These are phyloP conservation scores for Fusarium napiforme DNA, from an alignment of 2,329 filamentous ascomycete genomes.

Conservation along the genomic window DNA sequence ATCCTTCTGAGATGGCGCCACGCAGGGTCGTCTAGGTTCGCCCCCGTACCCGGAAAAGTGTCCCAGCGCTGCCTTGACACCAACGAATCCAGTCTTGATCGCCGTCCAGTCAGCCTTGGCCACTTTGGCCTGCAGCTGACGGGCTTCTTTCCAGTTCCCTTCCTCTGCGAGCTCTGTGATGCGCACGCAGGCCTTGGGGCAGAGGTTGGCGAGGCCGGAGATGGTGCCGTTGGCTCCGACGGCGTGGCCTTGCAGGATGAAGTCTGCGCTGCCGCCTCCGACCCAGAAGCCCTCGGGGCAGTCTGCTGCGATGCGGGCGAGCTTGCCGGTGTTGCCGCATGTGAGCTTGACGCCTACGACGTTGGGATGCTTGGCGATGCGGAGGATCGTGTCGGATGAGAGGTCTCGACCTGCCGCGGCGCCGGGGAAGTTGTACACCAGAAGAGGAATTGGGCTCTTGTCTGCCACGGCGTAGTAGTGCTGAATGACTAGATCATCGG, in stretches of 20 bases:
- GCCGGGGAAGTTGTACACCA: constrained; percentile 75
- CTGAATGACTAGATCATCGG: constrained; percentile 57
- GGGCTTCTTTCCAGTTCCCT: constrained; percentile 49
- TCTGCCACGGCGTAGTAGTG: constrained; percentile 74
- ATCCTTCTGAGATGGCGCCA: constrained; percentile 48
- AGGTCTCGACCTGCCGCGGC: constrained; percentile 71
- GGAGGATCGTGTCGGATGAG: constrained; percentile 67
- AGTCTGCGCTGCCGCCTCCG: constrained; percentile 54
- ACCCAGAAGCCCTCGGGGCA: constrained; percentile 49
- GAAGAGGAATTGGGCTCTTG: constrained; percentile 67
- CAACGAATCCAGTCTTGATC: constrained; percentile 60
- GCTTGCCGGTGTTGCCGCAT: constrained; percentile 73
- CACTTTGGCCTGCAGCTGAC: constrained; percentile 53
- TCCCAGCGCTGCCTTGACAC: constrained; percentile 59
- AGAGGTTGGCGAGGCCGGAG: constrained; percentile 55
- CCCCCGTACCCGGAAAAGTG: constrained; percentile 54
- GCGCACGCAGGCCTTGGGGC: constrained; percentile 50
- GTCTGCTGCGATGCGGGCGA: constrained; percentile 61
- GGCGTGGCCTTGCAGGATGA: constrained; percentile 54
- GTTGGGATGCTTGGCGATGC: constrained; percentile 64
- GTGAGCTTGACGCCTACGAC: constrained; percentile 74
- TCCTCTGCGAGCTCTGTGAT: constrained; percentile 50
- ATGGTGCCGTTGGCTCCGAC: constrained; percentile 56
- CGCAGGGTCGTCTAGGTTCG: constrained; percentile 54
- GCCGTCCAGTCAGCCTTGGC: constrained; percentile 59